Conservation (phyloP, 352 stramenopile species). For the Globisporangium sylvaticum region DNA sequence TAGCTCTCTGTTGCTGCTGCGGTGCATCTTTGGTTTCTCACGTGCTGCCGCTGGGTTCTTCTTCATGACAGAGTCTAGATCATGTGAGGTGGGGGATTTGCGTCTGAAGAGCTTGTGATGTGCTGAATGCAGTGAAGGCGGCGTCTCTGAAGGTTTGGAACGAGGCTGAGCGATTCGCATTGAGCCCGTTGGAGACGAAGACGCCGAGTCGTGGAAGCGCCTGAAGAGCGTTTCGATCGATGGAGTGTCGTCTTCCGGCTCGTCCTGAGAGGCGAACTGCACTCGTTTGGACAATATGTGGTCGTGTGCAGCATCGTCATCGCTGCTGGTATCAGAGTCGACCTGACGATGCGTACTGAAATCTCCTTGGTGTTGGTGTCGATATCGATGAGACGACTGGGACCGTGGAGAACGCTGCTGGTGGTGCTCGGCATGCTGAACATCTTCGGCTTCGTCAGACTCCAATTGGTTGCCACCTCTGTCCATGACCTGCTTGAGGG, state of each 20-base stretch:
- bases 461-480: neutral
- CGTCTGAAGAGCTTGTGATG: neutral
- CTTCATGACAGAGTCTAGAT: too few species aligned
- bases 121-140: neutral
- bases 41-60: too few species aligned
- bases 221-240: neutral
- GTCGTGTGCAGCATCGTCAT: neutral
- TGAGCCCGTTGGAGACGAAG: neutral
- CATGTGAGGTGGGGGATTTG: too few species aligned
- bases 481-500: neutral
- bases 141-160: neutral
- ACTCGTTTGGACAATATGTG: neutral
- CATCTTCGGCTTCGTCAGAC: neutral
- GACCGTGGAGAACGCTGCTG: neutral
- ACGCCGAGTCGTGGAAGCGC: neutral
- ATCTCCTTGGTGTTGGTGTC: too few species aligned
- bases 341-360: neutral
- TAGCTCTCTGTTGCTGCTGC: too few species aligned
- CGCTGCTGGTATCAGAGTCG: neutral
- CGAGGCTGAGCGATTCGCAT: neutral
- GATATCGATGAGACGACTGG: too few species aligned
- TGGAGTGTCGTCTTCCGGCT: neutral
- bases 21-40: too few species aligned
- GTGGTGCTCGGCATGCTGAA: neutral
- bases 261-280: neutral